Evolutionary conservation across 1,284 basidiomycete species (phyloP).

Genomic region (Tilletia caries): DNA sequence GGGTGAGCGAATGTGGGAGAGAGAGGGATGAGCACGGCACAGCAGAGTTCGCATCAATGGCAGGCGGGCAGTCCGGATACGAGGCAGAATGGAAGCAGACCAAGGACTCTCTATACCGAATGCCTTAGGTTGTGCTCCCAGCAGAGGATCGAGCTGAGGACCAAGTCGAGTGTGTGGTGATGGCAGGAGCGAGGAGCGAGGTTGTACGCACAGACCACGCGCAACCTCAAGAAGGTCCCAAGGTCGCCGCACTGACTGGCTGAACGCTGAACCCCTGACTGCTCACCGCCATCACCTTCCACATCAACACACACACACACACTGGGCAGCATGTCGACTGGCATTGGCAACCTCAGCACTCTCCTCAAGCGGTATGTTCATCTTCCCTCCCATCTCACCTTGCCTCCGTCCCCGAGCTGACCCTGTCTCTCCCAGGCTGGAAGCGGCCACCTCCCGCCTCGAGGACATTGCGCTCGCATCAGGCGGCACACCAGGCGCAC

Average conservation of each 20-base stretch:
- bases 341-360: conserved; percentile 48
- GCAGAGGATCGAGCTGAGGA: too few species aligned
- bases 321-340: conserved; percentile 15
- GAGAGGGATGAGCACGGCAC: too few species aligned
- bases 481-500: conserved; percentile 15
- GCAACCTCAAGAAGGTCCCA: too few species aligned
- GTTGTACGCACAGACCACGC: not conserved
- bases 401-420: not conserved
- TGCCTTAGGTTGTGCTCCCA: too few species aligned
- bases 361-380: conserved; percentile 48
- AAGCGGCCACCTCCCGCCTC: conserved; percentile 88
- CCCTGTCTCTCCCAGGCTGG: conserved; percentile 50
- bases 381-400: not conserved
- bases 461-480: conserved; percentile 75
- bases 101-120: too few species aligned
- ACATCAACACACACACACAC: not conserved
- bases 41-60: too few species aligned
- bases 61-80: too few species aligned
- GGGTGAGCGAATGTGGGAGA: too few species aligned
- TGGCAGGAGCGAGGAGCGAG: too few species aligned
- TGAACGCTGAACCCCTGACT: too few species aligned
- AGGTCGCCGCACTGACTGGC: too few species aligned
- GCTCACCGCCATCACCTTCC: conserved; percentile 27
- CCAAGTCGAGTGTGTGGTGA: too few species aligned
- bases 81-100: not conserved